Base-by-base conservation (phyloP, 1,284 basidiomycete species). In the Chondrostereum purpureum region DNA sequence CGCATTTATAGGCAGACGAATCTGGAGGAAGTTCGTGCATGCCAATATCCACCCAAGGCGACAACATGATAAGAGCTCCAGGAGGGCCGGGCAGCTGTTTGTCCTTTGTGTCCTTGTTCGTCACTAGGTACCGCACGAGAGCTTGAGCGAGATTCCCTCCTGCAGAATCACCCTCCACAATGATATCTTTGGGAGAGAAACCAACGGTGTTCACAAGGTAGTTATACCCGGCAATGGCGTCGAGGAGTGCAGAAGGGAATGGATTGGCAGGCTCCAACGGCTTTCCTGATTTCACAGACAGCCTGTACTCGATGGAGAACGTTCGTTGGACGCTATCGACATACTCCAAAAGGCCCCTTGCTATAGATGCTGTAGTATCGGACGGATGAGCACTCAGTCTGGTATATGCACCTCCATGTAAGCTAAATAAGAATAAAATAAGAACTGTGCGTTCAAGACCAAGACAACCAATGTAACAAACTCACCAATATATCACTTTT, bases 71-170 rank as follows among this genome's bases (percentile, higher is more conserved):
- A n/a, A 83, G 59, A 1, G 66, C 69, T 23, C 70, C 67, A 1
- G 82, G 78, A 23, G 69, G 63, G 10, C 56, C 55, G 16, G 72
- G 69, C 8, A 75, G 53, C 3, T 53, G 50, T 43, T 58, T 54
- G 23, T 65, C 57, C 16, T 55, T n/a, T 0, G 60, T 45, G 17
- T 54, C 55, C 21, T 58, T 56, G 53, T 73, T 55, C 48, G 75
- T 69, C 35, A 70, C 60, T 12, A 78, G 68, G 52, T 79, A 79
- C 12, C 74, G 70, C 3, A 63, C 66, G 12, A 80, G 63, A 0
- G 83, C 80, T 19, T 81, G 66, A 0, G 77, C 79, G 16, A 88
- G 69, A 57, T 87, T 85, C 1, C 75, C 86, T 2, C 87, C 88
- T 0, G 86, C 84, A 11, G 79, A 83, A 57, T 89, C 85, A 0